A percentile compares a stretch with the other conserved stretches of the same genome.
phyloP scores from a whole-genome alignment of 1,139 yeast species.

The Martiniozyma asiatica region DNA sequence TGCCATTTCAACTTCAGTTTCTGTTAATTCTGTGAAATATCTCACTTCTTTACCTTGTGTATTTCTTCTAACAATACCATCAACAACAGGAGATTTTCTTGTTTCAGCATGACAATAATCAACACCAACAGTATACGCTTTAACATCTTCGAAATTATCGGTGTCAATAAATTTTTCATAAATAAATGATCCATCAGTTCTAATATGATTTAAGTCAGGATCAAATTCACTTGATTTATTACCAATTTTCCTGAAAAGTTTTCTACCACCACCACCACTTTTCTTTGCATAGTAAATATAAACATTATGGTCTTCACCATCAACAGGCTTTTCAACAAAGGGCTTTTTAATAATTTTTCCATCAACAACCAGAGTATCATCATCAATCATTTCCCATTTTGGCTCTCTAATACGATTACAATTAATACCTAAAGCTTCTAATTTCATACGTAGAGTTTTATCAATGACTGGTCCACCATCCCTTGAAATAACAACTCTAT shows the following conservation, averaged over 20 bases:
- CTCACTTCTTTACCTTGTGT: slow-evolving; percentile 96
- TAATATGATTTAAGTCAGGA: slow-evolving; percentile 58
- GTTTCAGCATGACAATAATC: slow-evolving; percentile 94
- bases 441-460: slow-evolving; percentile 42
- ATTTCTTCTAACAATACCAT: slow-evolving; percentile 93
- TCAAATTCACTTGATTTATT: slow-evolving; percentile 96
- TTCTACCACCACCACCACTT: slow-evolving; percentile 95
- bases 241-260: slow-evolving; percentile 89
- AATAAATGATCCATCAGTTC: slow-evolving; percentile 84
- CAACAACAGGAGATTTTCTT: slow-evolving; percentile 96
- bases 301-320: slow-evolving; percentile 97
- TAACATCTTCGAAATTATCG: slow-evolving; percentile 95
- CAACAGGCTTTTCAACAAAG: slow-evolving; percentile 96
- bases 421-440: slow-evolving; percentile 49
- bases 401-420: slow-evolving; percentile 50
- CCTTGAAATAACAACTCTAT: slow-evolving; percentile 75
- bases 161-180: slow-evolving; percentile 97
- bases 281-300: slow-evolving; percentile 80
- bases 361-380: slow-evolving; percentile 70
- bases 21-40: slow-evolving; percentile 68
- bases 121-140: slow-evolving; percentile 94
- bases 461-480: slow-evolving; percentile 95
- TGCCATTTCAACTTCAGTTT: slow-evolving; percentile 73
- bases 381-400: slow-evolving; percentile 78
- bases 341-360: slow-evolving; percentile 73